Evolutionary conservation across 352 stramenopile species (phyloP), one percentile per base, ranked within the genome.

Genomic region (Phytopythium mirpurense): DNA sequence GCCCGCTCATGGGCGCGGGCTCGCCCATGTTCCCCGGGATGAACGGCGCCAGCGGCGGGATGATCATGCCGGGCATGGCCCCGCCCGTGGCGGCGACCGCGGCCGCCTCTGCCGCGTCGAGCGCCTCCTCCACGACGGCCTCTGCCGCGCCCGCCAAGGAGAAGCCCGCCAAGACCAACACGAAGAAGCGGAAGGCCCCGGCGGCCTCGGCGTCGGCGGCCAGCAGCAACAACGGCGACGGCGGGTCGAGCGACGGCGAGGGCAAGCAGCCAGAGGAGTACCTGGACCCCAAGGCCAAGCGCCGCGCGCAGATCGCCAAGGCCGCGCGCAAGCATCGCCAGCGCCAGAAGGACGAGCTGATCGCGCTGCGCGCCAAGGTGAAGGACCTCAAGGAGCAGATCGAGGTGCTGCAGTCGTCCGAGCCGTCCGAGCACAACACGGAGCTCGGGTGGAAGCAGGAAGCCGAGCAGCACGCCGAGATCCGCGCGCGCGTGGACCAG

Each of bases 331-430:
- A 95, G 57, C 84, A 95, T 62, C 75, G 84, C 54, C 84, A 95
- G 64, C 82, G 84, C 8, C 84, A 95, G 56, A 95, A 95, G 62
- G 82, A 95, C 56, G 84, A 95, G 56, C 70, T 95, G 3, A 90
- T 93, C 42, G 82, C 82, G 4, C 66, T 95, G 7, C 82, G 84
- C 12, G 69, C 82, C 40, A 95, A 95, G 68, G 84, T 95, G 41
- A 95, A 95, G 65, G 84, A 95, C 48, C 54, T 95, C 12, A 95
- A 95, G 62, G 84, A 95, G 57, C 84, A 95, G 64, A 95, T 95
- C 42, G 84, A 95, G 57, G 84, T 95, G 50, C 59, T 95, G 31
- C 84, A 95, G 67, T 93, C 82, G 38, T 91, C 78, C 6, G 84
- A 95, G 61, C 84, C 84, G 9, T 95, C 84, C 0, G 84, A 95